Base-by-base conservation (phyloP, 495 filamentous ascomycete species). In the Stereocaulon alpinum region DNA sequence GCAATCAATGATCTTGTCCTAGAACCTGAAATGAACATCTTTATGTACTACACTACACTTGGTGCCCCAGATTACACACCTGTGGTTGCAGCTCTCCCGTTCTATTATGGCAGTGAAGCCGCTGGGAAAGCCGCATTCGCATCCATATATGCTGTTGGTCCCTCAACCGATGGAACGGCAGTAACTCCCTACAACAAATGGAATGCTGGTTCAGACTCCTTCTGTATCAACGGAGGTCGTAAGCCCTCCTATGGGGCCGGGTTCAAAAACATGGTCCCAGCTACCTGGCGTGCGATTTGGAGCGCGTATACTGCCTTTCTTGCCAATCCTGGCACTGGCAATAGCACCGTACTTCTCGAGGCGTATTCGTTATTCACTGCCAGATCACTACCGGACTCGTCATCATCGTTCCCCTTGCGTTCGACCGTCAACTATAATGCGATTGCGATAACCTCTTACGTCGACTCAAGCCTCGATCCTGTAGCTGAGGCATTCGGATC, bases 361-460 rank as follows among this genome's bases (percentile, higher is more conserved):
- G 29, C 15, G 17, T 66, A 66, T 54, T 27, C 61, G 6, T 9
- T 60, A 10, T 7, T n/a, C 0, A 48, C 29, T 30, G 49, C 50
- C n/a, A 30, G 20, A 7, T 32, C 24, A 14, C n/a, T 51, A 20
- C 20, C 27, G 18, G 43, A 61, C 20, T 18, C 10, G 30, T 56
- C 55, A n/a, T 42, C 65, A 1, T 58, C 63, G 29, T 65, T 52
- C 20, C 58, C 63, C 12, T 45, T 50, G 15, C 67, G 67, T 10
- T 37, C 32, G 11, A 43, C 60, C 42, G 63, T 66, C 24, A 64
- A 61, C 29, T 66, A 60, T 43, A 52, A 72, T 45, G 68, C 55
- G 40, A 60, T 68, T 40, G 61, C 64, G 6, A 68, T 73, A 18
- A 61, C 69, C 0, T 68, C 64, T 67, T 73, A 74, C 59, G 30